phyloP scores from a whole-genome alignment of 306 rosid genomes.

The Purshia tridentata region DNA sequence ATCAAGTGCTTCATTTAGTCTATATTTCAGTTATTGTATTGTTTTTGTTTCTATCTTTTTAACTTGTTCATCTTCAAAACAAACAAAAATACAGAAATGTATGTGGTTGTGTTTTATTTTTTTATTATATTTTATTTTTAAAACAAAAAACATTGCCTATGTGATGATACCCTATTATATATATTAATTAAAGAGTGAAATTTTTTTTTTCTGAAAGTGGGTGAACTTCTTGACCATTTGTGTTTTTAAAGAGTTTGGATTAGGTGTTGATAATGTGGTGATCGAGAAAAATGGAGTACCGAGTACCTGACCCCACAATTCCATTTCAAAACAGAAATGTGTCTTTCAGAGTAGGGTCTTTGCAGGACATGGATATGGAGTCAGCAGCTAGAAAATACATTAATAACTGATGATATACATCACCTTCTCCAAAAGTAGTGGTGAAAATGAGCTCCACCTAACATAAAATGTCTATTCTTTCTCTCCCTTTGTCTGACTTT shows the following conservation, averaged over 20 bases:
- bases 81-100: too few species aligned
- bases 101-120: too few species aligned
- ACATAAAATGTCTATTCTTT: not conserved
- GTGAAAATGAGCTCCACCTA: constrained; percentile 3
- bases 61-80: too few species aligned
- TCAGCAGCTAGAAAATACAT: not conserved
- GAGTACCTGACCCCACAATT: not conserved
- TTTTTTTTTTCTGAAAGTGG: too few species aligned
- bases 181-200: too few species aligned
- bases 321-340: not conserved
- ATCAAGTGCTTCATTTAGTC: too few species aligned
- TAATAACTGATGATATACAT: not conserved
- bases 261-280: not conserved
- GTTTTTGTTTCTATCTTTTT: too few species aligned
- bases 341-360: not conserved
- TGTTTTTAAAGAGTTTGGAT: not conserved
- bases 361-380: not conserved
- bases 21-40: too few species aligned
- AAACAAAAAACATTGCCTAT: too few species aligned
- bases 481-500: not conserved
- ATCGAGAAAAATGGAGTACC: not conserved
- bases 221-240: too few species aligned
- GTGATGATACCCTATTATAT: too few species aligned
- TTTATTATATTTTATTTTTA: too few species aligned
- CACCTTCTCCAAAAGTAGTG: not conserved